Percentiles rank a stretch among this genome's conserved stretches.
phyloP scores from a whole-genome alignment of 2,329 filamentous ascomycete species.

The Fusarium papillatum region DNA sequence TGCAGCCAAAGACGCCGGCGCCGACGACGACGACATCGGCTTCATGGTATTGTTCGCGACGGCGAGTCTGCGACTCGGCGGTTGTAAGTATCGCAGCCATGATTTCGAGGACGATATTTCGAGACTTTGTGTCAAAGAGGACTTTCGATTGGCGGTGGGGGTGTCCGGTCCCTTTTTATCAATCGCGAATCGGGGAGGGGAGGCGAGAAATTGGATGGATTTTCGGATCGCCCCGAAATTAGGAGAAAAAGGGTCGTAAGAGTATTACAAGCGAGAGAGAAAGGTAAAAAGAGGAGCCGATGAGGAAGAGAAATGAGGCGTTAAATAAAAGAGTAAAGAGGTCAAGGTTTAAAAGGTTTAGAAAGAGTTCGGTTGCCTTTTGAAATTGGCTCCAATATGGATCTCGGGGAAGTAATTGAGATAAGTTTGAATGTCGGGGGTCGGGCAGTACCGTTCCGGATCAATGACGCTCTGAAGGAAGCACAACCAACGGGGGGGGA shows the following conservation, averaged over 20 bases:
- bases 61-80: slow-evolving; percentile 58
- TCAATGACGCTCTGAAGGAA: slow-evolving; percentile 32
- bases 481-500: slow-evolving; percentile 1
- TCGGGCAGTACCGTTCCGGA: slow-evolving; percentile 34
- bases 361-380: slow-evolving; percentile 11
- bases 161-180: neutral
- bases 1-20: slow-evolving; percentile 91
- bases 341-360: neutral
- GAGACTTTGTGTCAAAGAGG: slow-evolving; percentile 1
- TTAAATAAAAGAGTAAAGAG: neutral
- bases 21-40: slow-evolving; percentile 93
- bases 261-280: neutral
- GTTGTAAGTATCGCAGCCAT: slow-evolving; percentile 49
- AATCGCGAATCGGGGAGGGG: slow-evolving; percentile 8
- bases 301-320: neutral
- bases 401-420: neutral
- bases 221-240: slow-evolving; percentile 27
- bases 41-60: slow-evolving; percentile 70
- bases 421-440: slow-evolving; percentile 10
- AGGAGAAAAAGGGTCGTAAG: slow-evolving; percentile 13
- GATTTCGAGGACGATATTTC: slow-evolving; percentile 40
- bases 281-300: neutral
- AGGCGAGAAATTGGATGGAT: slow-evolving; percentile 40
- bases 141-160: slow-evolving; percentile 37
- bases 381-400: neutral